Evolutionary conservation across 257 asterid species (phyloP).

Genomic region (Schizonepeta tenuifolia): DNA sequence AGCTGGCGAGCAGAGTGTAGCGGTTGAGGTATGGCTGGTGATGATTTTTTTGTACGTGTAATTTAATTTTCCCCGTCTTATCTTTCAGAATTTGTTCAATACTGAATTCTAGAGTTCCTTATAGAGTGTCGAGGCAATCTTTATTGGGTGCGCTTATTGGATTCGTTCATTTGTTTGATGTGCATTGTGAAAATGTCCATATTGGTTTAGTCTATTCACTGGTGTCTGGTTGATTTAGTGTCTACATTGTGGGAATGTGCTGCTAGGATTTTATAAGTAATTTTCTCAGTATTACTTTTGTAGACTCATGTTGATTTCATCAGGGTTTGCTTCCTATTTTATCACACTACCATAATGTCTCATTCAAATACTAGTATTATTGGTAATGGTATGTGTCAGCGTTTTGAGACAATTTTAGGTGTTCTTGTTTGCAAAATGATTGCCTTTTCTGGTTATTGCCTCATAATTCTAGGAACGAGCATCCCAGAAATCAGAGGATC

Average conservation of each 20-base stretch:
- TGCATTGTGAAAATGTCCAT: neutral
- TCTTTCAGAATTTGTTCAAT: neutral
- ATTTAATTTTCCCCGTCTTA: neutral
- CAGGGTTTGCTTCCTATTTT: neutral
- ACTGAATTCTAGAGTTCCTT: neutral
- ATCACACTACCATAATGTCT: neutral
- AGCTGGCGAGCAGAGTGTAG: conserved; percentile 41
- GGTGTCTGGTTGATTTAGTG: conserved; percentile 10
- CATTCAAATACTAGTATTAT: conserved; percentile 13
- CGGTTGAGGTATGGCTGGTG: conserved; percentile 44
- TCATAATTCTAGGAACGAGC: conserved; percentile 62
- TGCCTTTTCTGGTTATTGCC: conserved; percentile 31
- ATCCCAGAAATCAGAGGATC: conserved; percentile 45
- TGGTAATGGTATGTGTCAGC: conserved; percentile 4
- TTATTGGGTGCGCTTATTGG: neutral
- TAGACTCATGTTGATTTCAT: conserved; percentile 12
- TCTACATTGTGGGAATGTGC: conserved; percentile 7
- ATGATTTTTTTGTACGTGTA: conserved; percentile 15
- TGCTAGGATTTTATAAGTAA: neutral
- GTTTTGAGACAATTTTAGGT: conserved; percentile 12
- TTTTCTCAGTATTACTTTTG: conserved; percentile 12
- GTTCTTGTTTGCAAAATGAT: conserved; percentile 24
- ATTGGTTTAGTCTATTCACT: neutral
- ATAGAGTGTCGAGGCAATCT: conserved; percentile 12
- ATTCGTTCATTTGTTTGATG: neutral